Base-by-base conservation (phyloP, 163 green algal genomes). In the Chlorella variabilis region DNA sequence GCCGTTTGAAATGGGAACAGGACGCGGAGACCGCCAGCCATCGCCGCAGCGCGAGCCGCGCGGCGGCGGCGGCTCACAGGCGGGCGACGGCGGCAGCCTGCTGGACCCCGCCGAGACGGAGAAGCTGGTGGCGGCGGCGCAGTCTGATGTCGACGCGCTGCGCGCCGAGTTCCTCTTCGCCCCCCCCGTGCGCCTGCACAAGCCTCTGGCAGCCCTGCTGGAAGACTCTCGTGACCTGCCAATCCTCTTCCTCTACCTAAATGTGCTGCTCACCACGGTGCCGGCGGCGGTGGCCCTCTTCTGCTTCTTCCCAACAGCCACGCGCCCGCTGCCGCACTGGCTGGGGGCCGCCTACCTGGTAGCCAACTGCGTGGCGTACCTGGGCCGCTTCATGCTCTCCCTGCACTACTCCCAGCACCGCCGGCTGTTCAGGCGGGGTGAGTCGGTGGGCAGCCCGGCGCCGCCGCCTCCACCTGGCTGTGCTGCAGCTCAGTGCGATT, bases 401-500 rank as follows among this genome's bases (percentile, higher is more conserved):
- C 87, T 98, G 33, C 94, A 98, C 78, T 92, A 91, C 66, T 91
- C 87, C 8, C 85, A 97, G 87, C 94, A 98, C 85, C 77, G 91
- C 4, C 51, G 39, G 8, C 86, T 96, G 23, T 96, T 96, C 71
- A 91, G 88, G 33, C 39, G 45, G 83, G 87, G 89, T 91, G 49
- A 39, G 89, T 25, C 11, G 45, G 11, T 54, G 45, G 45, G 15
- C 45, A 23, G 45, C 45, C 45, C n/a, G n/a, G n/a, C n/a, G n/a
- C n/a, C n/a, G n/a, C n/a, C n/a, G n/a, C n/a, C n/a, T n/a, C n/a
- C n/a, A n/a, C n/a, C n/a, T n/a, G n/a, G n/a, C n/a, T n/a, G n/a
- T n/a, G n/a, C n/a, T n/a, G n/a, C n/a, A n/a, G n/a, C 6, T 38
- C 0, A 65, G n/a, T 21, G 4, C 20, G 6, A 9, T 66, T 1